Percentiles rank a stretch among this genome's conserved stretches.
phyloP scores from a whole-genome alignment of 768 basidiomycete species.

The Mycena floridula region DNA sequence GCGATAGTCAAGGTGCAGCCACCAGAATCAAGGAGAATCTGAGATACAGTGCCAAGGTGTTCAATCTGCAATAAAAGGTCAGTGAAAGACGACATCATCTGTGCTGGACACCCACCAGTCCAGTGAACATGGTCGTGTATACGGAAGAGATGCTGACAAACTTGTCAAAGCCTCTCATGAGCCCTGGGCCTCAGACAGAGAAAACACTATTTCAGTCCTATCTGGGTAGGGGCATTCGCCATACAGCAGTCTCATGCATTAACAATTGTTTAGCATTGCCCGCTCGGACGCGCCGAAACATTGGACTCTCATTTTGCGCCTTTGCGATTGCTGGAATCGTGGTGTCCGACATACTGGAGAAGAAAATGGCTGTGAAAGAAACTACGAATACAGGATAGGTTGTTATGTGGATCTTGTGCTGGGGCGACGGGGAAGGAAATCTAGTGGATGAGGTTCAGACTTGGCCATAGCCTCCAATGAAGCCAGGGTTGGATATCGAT shows the following conservation, averaged over 20 bases:
- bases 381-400: too few species aligned
- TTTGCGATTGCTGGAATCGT: conserved; percentile 41
- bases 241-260: conserved; percentile 6
- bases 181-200: background rate
- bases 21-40: conserved; percentile 55
- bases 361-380: background rate
- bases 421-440: conserved; percentile 27
- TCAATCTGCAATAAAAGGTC: conserved; percentile 58
- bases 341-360: conserved; percentile 34
- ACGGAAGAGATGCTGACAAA: background rate
- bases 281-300: conserved; percentile 41
- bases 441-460: conserved; percentile 28
- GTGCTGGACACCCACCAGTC: conserved; percentile 47
- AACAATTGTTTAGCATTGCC: conserved; percentile 39
- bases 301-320: conserved; percentile 43
- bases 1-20: conserved; percentile 83
- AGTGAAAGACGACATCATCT: conserved; percentile 3
- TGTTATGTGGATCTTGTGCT: conserved; percentile 13
- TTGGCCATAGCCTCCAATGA: conserved; percentile 33
- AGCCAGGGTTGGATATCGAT: conserved; percentile 38
- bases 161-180: background rate
- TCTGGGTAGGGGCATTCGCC: conserved; percentile 22
- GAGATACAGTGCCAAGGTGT: conserved; percentile 72
- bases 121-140: conserved; percentile 60
- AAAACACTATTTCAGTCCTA: conserved; percentile 38